Evolutionary conservation across 176 grass and related monocot species (phyloP).

Genomic region (Oryza officinalis): DNA sequence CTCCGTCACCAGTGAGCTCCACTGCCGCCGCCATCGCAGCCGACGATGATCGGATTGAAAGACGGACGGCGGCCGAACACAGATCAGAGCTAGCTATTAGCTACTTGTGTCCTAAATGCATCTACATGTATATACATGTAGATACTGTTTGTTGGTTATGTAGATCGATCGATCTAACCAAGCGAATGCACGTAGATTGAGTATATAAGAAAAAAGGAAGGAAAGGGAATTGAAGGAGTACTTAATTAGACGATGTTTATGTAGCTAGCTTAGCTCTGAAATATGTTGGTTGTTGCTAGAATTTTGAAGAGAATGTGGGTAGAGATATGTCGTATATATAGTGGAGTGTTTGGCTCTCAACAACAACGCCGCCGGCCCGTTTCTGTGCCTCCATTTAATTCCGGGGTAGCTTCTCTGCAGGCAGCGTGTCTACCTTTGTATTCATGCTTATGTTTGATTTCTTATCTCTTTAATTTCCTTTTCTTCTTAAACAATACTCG

Average conservation of each 20-base stretch:
- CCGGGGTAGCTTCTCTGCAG: neutral
- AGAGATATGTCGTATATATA: neutral
- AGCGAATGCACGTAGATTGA: neutral
- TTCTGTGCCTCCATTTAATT: neutral
- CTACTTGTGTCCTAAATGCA: neutral
- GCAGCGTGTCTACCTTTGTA: neutral
- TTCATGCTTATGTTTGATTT: neutral
- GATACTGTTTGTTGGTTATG: neutral
- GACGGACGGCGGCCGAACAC: neutral
- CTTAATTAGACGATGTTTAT: neutral
- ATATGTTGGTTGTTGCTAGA: neutral
- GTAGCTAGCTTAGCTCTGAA: neutral
- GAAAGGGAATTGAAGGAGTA: neutral
- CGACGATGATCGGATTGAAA: neutral
- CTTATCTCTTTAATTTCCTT: neutral
- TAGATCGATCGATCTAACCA: neutral
- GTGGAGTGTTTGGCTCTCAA: neutral
- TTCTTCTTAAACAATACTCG: neutral
- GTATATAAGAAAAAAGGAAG: neutral
- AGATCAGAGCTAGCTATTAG: neutral
- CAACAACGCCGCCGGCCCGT: neutral
- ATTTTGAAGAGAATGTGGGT: neutral
- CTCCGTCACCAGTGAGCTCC: neutral
- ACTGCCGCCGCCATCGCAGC: constrained; percentile 15
- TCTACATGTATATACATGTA: neutral